Evolutionary conservation across 176 grass and related monocot species (phyloP).

Genomic region (Chloris gayana): DNA sequence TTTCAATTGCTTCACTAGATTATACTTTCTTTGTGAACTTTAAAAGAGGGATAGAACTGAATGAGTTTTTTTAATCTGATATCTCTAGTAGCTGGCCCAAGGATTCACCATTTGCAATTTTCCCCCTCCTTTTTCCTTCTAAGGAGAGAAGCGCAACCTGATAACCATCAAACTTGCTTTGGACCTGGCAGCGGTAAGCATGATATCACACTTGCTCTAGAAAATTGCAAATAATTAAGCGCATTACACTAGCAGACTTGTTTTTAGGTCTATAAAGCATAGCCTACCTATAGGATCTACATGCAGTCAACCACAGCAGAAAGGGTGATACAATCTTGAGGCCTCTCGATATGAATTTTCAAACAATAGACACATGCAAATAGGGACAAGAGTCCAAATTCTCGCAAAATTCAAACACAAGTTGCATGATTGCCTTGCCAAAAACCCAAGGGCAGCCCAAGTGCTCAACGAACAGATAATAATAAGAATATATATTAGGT

Average conservation of each 20-base stretch:
- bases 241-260: constrained; percentile 35
- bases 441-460: constrained; percentile 39
- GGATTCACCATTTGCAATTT: constrained; percentile 15
- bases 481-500: constrained; percentile 55
- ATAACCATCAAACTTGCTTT: constrained; percentile 40
- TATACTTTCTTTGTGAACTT: neutral
- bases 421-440: constrained; percentile 45
- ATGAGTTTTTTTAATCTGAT: constrained; percentile 15
- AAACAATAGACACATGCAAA: constrained; percentile 41
- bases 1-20: neutral
- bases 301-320: constrained; percentile 32
- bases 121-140: neutral
- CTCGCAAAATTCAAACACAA: constrained; percentile 42
- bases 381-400: constrained; percentile 52
- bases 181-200: constrained; percentile 39
- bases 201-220: constrained; percentile 36
- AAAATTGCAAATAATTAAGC: constrained; percentile 48
- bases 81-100: constrained; percentile 3
- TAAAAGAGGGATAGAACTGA: constrained; percentile 2
- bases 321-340: constrained; percentile 32
- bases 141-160: constrained; percentile 36
- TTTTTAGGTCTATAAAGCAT: constrained; percentile 35
- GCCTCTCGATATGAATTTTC: constrained; percentile 39
- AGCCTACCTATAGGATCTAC: constrained; percentile 37
- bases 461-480: constrained; percentile 52